phyloP scores from a whole-genome alignment of 441 rosid species.

The Adansonia rubrostipa region DNA sequence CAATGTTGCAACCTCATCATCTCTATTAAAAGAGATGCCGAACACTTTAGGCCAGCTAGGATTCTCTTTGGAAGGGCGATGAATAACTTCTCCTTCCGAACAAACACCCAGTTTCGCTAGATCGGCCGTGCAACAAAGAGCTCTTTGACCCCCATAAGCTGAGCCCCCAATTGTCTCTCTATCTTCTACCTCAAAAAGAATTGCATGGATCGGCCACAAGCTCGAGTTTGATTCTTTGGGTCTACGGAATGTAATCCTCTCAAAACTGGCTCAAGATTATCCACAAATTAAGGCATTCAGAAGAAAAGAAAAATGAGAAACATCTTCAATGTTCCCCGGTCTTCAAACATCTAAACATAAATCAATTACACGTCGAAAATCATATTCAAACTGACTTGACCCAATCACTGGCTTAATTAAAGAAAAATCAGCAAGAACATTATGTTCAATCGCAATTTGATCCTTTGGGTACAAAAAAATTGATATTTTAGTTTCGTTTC shows the following conservation, averaged over 20 bases:
- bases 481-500: background rate
- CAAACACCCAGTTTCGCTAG: conserved; percentile 90
- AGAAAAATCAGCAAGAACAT: background rate
- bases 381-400: background rate
- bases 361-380: background rate
- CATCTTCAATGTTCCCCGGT: conserved; percentile 6
- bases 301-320: conserved; percentile 1
- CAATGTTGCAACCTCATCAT: conserved; percentile 52
- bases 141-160: conserved; percentile 97
- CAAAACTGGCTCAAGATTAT: conserved; percentile 60
- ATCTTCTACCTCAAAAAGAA: conserved; percentile 88
- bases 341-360: conserved; percentile 1
- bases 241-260: conserved; percentile 72
- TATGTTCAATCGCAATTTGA: background rate
- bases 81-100: conserved; percentile 72
- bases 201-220: conserved; percentile 65
- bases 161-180: conserved; percentile 91
- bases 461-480: background rate
- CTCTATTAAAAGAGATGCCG: conserved; percentile 56
- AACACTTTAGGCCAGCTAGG: conserved; percentile 82
- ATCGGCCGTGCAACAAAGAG: conserved; percentile 90
- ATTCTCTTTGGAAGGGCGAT: conserved; percentile 67
- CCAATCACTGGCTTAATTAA: background rate
- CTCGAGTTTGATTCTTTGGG: conserved; percentile 55
- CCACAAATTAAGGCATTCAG: conserved; percentile 19